Evolutionary conservation across 805 yeast species (phyloP).

Genomic region (Metschnikowia orientalis): DNA sequence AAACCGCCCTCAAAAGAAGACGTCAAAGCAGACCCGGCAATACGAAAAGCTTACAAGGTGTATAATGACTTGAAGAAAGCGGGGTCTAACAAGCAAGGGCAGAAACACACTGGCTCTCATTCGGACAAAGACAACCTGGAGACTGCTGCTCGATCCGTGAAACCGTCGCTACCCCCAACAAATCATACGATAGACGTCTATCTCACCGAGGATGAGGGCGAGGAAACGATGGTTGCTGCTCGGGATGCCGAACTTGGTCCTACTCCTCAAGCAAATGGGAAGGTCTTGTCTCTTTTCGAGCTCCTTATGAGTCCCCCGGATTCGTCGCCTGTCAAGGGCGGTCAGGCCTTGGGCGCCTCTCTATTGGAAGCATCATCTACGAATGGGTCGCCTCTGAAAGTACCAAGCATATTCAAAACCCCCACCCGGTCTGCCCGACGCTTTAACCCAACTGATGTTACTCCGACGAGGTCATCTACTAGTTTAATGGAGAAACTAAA

Average conservation of each 20-base stretch:
- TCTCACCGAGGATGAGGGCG: constrained; percentile 15
- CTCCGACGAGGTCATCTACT: constrained; percentile 14
- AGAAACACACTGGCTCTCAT: background rate
- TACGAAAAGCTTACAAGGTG: constrained; percentile 30
- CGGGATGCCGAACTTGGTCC: constrained; percentile 60
- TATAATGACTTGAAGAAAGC: constrained; percentile 21
- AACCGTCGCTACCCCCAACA: constrained; percentile 2
- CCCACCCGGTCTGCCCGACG: constrained; percentile 27
- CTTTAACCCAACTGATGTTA: constrained; percentile 13
- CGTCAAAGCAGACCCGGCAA: constrained; percentile 26
- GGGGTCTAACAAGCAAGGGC: background rate
- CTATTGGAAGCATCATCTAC: too few species aligned
- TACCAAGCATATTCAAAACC: constrained; percentile 26
- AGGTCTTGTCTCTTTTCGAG: constrained; percentile 70
- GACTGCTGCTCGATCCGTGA: too few species aligned
- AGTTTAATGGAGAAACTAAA: constrained; percentile 10
- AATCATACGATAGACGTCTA: constrained; percentile 6
- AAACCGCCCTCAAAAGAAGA: constrained; percentile 33
- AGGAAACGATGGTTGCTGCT: constrained; percentile 7
- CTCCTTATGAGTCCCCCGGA: constrained; percentile 42
- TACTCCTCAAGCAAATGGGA: constrained; percentile 81
- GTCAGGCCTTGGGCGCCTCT: background rate
- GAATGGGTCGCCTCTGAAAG: constrained; percentile 8
- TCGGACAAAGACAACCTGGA: too few species aligned
- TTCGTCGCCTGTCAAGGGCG: constrained; percentile 34